Evolutionary conservation across 2,329 filamentous ascomycete genomes (phyloP).

Genomic region (Massarina eburnea): DNA sequence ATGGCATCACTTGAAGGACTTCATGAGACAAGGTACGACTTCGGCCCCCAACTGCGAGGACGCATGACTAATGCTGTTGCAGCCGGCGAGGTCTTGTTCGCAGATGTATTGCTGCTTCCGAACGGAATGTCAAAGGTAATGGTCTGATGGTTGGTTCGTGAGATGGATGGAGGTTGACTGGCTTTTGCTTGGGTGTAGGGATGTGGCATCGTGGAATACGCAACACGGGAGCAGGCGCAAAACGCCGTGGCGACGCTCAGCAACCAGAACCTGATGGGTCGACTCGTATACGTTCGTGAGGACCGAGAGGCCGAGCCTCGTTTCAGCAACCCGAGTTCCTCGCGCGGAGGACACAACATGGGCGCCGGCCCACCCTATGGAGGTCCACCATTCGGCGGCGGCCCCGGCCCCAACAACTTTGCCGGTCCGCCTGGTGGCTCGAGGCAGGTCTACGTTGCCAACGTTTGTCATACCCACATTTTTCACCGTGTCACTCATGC

Average conservation of each 20-base stretch:
- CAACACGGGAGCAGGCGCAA: slow-evolving; percentile 98
- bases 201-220: slow-evolving; percentile 99
- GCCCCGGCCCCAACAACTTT: slow-evolving; percentile 50
- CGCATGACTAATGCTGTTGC: slow-evolving; percentile 41
- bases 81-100: slow-evolving; percentile 99
- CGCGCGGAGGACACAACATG: slow-evolving; percentile 56
- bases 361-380: slow-evolving; percentile 32
- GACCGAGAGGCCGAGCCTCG: slow-evolving; percentile 98
- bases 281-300: slow-evolving; percentile 98
- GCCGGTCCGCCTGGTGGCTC: slow-evolving; percentile 61
- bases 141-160: slow-evolving; percentile 75
- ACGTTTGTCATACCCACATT: slow-evolving; percentile 71
- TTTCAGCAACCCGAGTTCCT: slow-evolving; percentile 72
- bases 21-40: slow-evolving; percentile 95
- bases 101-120: slow-evolving; percentile 98
- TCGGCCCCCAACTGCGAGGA: slow-evolving; percentile 34
- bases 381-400: slow-evolving; percentile 34
- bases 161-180: slow-evolving; percentile 98
- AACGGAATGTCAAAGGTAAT: slow-evolving; percentile 99
- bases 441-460: slow-evolving; percentile 95
- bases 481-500: slow-evolving; percentile 9
- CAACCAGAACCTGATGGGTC: slow-evolving; percentile 98
- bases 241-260: slow-evolving; percentile 95
- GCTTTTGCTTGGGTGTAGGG: slow-evolving; percentile 92
- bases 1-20: slow-evolving; percentile 99